Evolutionary conservation across 2,329 filamentous ascomycete genomes (phyloP).

Genomic region (Aspergillus sp.): DNA sequence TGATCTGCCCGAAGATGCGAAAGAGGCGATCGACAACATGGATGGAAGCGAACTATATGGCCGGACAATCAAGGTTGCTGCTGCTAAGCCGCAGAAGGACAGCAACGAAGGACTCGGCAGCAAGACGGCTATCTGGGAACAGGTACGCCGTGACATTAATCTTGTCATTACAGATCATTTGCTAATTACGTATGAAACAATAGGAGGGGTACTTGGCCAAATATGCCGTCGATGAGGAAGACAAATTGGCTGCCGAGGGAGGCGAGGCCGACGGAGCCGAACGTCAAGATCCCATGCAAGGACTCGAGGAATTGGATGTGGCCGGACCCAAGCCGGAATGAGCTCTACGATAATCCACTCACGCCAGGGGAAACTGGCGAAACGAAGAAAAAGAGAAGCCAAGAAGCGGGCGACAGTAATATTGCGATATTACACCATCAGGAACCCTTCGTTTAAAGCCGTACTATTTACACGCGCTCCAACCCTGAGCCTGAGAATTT

Average conservation of each 20-base stretch:
- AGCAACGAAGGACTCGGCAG: constrained; percentile 84
- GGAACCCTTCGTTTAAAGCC: constrained; percentile 31
- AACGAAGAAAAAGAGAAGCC: constrained; percentile 23
- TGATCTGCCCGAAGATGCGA: constrained; percentile 79
- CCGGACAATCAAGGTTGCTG: constrained; percentile 84
- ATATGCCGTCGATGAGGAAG: constrained; percentile 81
- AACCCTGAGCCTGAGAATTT: constrained; percentile 29
- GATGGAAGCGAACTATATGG: constrained; percentile 95
- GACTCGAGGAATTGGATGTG: constrained; percentile 87
- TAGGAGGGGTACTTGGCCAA: constrained; percentile 94
- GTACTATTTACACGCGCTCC: constrained; percentile 42
- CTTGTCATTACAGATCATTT: background rate
- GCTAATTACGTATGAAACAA: constrained; percentile 29
- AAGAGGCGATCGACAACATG: constrained; percentile 98
- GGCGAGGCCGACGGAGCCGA: constrained; percentile 54
- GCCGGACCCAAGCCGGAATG: constrained; percentile 82
- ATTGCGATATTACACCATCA: constrained; percentile 32
- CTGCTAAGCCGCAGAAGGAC: constrained; percentile 89
- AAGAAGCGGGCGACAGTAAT: constrained; percentile 27
- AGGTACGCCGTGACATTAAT: constrained; percentile 61
- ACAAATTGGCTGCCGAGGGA: constrained; percentile 63
- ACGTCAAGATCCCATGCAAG: constrained; percentile 89
- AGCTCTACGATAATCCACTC: constrained; percentile 32
- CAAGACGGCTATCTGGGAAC: constrained; percentile 94
- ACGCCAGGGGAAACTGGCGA: constrained; percentile 4